phyloP scores from a whole-genome alignment of 179 eudicot genomes.

The Spinacia oleracea region DNA sequence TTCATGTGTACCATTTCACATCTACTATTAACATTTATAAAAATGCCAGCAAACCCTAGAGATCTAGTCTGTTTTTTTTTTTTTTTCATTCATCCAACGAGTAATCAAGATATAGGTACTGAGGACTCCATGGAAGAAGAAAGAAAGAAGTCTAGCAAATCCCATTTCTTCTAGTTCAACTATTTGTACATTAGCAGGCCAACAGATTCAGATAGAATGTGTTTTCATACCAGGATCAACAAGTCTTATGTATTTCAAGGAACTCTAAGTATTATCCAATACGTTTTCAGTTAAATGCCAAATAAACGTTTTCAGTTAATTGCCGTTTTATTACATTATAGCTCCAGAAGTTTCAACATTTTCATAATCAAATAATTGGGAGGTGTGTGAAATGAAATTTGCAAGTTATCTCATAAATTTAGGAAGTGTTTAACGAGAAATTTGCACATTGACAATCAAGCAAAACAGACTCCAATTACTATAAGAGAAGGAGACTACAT shows the following conservation, averaged over 20 bases:
- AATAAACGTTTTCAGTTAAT: neutral
- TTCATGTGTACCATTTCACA: neutral
- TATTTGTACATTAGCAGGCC: neutral
- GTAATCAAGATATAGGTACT: neutral
- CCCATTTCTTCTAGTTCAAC: neutral
- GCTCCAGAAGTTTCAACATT: neutral
- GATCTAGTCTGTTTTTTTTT: neutral
- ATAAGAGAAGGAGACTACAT: slow-evolving; percentile 24
- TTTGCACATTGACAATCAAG: slow-evolving; percentile 7
- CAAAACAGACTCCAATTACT: neutral
- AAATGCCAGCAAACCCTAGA: neutral
- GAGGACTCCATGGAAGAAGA: neutral
- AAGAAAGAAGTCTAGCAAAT: neutral
- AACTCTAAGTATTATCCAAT: neutral
- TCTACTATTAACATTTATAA: too few species aligned
- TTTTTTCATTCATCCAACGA: neutral
- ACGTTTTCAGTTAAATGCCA: too few species aligned
- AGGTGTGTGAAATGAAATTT: neutral
- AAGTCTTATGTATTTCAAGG: neutral
- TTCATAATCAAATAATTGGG: neutral
- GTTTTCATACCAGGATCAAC: neutral
- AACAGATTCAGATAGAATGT: neutral
- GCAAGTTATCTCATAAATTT: neutral
- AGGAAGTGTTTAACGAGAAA: neutral
- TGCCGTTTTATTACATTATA: neutral